Conservation (phyloP, 768 basidiomycete species). For the Hydnomerulius pinastri region DNA sequence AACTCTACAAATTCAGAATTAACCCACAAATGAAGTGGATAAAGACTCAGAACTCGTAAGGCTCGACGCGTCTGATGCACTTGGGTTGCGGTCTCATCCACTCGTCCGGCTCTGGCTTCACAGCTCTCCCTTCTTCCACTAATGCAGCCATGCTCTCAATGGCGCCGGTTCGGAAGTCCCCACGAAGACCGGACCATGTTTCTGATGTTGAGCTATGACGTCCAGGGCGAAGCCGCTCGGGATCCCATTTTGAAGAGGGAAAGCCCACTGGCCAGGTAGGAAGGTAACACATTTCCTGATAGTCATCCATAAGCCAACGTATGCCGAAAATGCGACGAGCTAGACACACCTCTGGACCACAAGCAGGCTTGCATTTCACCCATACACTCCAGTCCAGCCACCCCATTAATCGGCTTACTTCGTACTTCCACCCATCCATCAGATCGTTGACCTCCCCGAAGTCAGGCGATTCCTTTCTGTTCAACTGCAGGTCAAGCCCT, state of each 20-base stretch:
- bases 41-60: slow-evolving; percentile 7
- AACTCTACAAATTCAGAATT: not conserved
- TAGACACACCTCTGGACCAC: slow-evolving; percentile 12
- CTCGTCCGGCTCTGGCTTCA: not conserved
- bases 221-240: not conserved
- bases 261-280: slow-evolving; percentile 22
- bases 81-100: slow-evolving; percentile 14
- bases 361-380: slow-evolving; percentile 20
- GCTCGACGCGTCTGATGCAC: slow-evolving; percentile 8
- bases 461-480: not conserved
- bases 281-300: slow-evolving; percentile 28
- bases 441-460: not conserved
- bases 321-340: not conserved
- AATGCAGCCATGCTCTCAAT: not conserved
- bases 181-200: not conserved
- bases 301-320: not conserved
- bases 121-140: not conserved
- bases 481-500: slow-evolving; percentile 3
- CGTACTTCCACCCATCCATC: slow-evolving; percentile 9
- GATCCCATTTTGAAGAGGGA: not conserved
- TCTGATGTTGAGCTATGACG: not conserved
- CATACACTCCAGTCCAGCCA: slow-evolving; percentile 28
- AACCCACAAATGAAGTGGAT: too few relatives aligned
- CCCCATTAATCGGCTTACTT: slow-evolving; percentile 11
- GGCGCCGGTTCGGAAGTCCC: not conserved